Conservation (phyloP, 1,284 basidiomycete genomes). For the Inonotus hispidus region DNA sequence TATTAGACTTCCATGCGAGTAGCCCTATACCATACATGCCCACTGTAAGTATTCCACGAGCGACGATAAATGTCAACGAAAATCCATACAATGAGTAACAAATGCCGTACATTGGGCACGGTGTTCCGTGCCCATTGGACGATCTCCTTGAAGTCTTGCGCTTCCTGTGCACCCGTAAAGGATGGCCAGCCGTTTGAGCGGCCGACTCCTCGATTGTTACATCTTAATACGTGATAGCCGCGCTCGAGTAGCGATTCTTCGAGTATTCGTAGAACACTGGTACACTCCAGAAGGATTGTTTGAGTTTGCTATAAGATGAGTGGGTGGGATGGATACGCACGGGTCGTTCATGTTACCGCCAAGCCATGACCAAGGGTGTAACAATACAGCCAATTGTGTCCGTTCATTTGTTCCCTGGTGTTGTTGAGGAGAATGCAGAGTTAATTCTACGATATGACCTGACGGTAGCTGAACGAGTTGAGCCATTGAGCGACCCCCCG, state of each 20-base stretch:
- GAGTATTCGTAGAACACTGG: constrained; percentile 32
- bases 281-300: constrained; percentile 23
- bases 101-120: constrained; percentile 38
- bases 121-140: constrained; percentile 49
- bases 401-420: neutral
- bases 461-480: constrained; percentile 8
- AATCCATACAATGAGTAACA: constrained; percentile 49
- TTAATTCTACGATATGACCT: constrained; percentile 8
- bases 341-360: constrained; percentile 70
- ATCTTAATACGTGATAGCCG: constrained; percentile 57
- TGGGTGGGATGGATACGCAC: constrained; percentile 38
- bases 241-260: constrained; percentile 35
- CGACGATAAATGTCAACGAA: constrained; percentile 5
- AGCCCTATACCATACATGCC: constrained; percentile 47
- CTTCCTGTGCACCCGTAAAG: constrained; percentile 64
- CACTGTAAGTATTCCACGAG: constrained; percentile 10
- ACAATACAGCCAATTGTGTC: constrained; percentile 46
- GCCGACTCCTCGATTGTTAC: constrained; percentile 74
- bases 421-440: neutral
- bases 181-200: constrained; percentile 63
- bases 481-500: neutral
- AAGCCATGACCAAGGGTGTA: constrained; percentile 78
- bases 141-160: constrained; percentile 56
- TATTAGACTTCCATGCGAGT: constrained; percentile 75
- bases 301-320: neutral